Base-by-base conservation (phyloP, 441 rosid genomes). In the Gossypium schwendimanii region DNA sequence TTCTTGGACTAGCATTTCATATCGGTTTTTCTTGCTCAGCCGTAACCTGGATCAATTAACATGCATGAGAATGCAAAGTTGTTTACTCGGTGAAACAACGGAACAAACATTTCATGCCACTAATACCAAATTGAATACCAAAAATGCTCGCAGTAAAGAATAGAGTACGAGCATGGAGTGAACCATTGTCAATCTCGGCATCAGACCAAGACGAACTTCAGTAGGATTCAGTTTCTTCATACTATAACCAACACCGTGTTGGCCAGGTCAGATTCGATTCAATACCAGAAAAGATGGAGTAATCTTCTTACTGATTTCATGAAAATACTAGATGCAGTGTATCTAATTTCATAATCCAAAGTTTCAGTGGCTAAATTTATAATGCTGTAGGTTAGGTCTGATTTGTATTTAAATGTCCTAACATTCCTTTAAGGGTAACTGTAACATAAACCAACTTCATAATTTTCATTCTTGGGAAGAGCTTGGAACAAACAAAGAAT, bases 221-320 rank as follows among this genome's bases (percentile, higher is more conserved):
- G 71, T 80, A 83, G 85, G 81, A 75, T 50, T 61, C 77, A 0
- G 77, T 82, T 57, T 69, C 81, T 44, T 71, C 73, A 6, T 75
- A 71, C 63, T 78, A 81, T 72, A 80, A 69, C 62, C 74, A 69
- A 62, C 70, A 73, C 28, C 76, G 85, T 15, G 76, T 79, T 54
- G 58, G 52, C 70, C 54, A 74, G 31, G 59, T 69, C 54, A 39
- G 80, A 55, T 17, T 71, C 83, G 23, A 61, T 77, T 6, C 79
- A 77, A 73, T 79, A 79, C 74, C 69, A 58, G 76, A 82, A 77
- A 75, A 73, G 85, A 74, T 77, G 83, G 81, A 75, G 76, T 72
- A 33, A 33, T 6, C 39, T 33, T 33, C 39, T 6, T 33, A 33
- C 39, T 33, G 39, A 33, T 6, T 33, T 33, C 39, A 33, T 33